phyloP scores from a whole-genome alignment of 2,329 filamentous ascomycete genomes.

The Calonectria multiphialidica region DNA sequence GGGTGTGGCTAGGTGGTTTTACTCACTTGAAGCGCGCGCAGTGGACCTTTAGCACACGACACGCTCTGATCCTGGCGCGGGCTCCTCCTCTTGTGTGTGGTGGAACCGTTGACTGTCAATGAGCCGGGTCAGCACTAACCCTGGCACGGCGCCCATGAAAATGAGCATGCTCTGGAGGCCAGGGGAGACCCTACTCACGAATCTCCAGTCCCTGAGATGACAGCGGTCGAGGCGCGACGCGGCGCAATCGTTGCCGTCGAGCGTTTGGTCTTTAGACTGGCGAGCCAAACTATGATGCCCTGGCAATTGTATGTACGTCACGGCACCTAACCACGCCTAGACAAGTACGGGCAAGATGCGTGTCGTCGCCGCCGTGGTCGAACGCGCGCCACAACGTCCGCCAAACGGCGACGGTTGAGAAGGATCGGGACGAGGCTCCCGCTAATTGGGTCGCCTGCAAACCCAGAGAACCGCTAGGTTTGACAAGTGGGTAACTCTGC shows the following conservation, averaged over 20 bases:
- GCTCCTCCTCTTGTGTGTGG: constrained; percentile 28
- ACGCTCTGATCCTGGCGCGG: constrained; percentile 30
- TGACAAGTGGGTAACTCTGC: constrained; percentile 4
- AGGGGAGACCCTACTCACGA: constrained; percentile 23
- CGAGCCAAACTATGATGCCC: neutral
- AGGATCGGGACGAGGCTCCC: neutral
- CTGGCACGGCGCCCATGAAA: constrained; percentile 31
- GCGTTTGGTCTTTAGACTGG: constrained; percentile 6
- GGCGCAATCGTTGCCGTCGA: constrained; percentile 11
- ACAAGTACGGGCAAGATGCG: neutral
- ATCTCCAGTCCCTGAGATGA: constrained; percentile 15
- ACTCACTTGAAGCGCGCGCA: constrained; percentile 24
- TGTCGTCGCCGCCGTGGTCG: neutral
- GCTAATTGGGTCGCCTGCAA: constrained; percentile 1
- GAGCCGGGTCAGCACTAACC: constrained; percentile 38
- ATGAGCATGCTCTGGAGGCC: constrained; percentile 33
- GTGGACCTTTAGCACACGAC: constrained; percentile 37
- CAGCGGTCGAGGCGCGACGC: constrained; percentile 16
- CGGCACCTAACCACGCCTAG: neutral
- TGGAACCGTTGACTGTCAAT: constrained; percentile 43
- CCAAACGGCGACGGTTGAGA: constrained; percentile 8
- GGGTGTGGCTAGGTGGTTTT: constrained; percentile 33
- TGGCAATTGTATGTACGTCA: neutral
- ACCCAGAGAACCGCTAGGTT: neutral
- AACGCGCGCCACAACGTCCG: constrained; percentile 9